Evolutionary conservation across 345 rosid genomes (phyloP), one percentile per base, ranked within the genome.

Genomic region (Noccaea bulbosa): DNA sequence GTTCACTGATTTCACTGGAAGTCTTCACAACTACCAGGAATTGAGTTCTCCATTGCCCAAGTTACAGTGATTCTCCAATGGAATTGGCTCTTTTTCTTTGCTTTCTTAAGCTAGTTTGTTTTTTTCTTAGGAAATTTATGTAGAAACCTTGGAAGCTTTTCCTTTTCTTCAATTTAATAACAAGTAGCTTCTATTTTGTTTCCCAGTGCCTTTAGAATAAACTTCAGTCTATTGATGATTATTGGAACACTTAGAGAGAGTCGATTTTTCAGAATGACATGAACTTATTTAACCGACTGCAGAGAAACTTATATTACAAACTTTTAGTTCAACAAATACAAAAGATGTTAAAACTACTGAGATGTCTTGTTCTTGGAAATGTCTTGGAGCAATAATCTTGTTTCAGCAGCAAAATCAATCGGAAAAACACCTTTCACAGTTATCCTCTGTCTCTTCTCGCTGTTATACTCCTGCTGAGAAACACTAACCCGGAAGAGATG

Each of bases 1-100:
- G 65, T 91, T 94, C 65, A 94, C 99, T 15, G 99, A 94, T 73
- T 91, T 89, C 83, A 83, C 99, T 0, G 92, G 96, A 50, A 91
- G 95, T 77, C 85, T 94, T 9, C 90, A 86, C 47, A 79, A 74
- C 16, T 91, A 41, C 56, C 93, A 85, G 74, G 88, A 91, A 62
- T 72, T 75, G 90, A 62, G 77, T 40, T 70, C 89, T 33, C 85
- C 92, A 44, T 76, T 75, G 11, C 37, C 81, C 20, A 35, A 65
- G 12, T 24, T 35, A 14, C 15, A 60, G 57, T 74, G 69, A 74
- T 10, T 60, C 33, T 49, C 27, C 10, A n/a, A 2, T 27, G n/a
- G 53, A 27, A 0, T 44, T 34, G 7, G 8, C 16, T 52, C 10
- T 32, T 61, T 33, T 59, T 22, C 40, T 58, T 41, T 50, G 46